These are phyloP conservation scores for Amaranthus cruentus DNA, from an alignment of 148 eudicot species.

Conservation along the genomic window DNA sequence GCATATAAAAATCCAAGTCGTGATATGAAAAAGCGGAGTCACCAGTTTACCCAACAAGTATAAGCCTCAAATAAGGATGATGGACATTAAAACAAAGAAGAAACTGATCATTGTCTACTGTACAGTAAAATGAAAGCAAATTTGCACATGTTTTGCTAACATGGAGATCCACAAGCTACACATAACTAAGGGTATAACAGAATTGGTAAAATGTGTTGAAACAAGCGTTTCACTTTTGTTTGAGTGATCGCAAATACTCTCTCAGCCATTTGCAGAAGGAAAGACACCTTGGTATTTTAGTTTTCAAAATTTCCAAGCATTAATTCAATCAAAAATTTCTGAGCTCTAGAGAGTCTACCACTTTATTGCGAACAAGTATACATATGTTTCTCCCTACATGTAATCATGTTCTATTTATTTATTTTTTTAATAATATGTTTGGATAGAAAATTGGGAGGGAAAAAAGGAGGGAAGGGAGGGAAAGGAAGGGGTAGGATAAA, in stretches of 20 bases:
- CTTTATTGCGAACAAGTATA: not conserved
- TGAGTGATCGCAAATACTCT: not conserved
- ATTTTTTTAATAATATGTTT: too few relatives aligned
- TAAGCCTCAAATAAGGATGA: not conserved
- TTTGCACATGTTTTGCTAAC: too few relatives aligned
- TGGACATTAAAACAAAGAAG: not conserved
- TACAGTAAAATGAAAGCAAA: too few relatives aligned
- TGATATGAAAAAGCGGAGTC: not conserved
- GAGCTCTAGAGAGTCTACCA: not conserved
- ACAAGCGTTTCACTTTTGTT: not conserved
- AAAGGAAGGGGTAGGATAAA: too few relatives aligned
- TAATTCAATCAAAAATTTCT: not conserved
- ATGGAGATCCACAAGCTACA: not conserved
- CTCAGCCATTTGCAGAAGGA: not conserved
- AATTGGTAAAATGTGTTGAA: not conserved
- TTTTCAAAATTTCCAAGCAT: not conserved
- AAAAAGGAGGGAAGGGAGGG: too few relatives aligned
- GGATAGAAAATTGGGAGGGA: too few relatives aligned
- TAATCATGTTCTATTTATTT: too few relatives aligned
- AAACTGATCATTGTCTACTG: too few relatives aligned
- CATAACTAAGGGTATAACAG: not conserved
- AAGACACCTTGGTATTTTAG: not conserved
- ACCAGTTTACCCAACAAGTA: not conserved
- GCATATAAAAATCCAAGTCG: conserved; percentile 8
- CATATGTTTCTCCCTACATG: too few relatives aligned